A percentile compares a stretch with the other conserved stretches of the same genome.
These are phyloP conservation scores for Rhodotorula graminis DNA, from an alignment of 768 basidiomycete species.

Conservation along the genomic window DNA sequence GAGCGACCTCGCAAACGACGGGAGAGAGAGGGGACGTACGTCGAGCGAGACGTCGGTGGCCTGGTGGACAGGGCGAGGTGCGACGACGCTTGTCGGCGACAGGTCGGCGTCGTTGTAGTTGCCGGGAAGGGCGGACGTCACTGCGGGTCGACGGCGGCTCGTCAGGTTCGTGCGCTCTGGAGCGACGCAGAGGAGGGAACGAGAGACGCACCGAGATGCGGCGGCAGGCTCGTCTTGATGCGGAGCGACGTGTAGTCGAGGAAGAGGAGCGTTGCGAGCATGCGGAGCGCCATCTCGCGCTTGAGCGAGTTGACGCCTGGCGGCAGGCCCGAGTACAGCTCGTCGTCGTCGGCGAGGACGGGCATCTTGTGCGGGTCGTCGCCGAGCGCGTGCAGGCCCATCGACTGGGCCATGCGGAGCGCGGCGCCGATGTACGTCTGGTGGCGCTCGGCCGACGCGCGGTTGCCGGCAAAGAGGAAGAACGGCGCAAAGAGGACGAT, in stretches of 20 bases:
- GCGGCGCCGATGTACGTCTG: conserved; percentile 16
- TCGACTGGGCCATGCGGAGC: conserved; percentile 10
- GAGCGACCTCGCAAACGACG: background rate
- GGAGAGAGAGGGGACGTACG: background rate
- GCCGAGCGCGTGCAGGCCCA: conserved; percentile 22
- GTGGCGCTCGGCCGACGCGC: background rate
- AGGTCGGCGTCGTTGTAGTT: conserved; percentile 26
- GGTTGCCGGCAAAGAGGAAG: conserved; percentile 10
- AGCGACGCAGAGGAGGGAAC: background rate
- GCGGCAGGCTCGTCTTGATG: conserved; percentile 9
- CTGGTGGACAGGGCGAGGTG: conserved; percentile 1
- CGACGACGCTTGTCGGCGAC: background rate
- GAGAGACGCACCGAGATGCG: background rate
- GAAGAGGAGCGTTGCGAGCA: conserved; percentile 8
- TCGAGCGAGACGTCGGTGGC: conserved; percentile 13
- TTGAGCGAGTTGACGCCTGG: conserved; percentile 9
- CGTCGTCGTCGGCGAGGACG: background rate
- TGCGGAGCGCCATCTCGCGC: conserved; percentile 15
- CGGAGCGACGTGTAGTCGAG: conserved; percentile 14
- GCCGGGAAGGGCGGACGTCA: conserved; percentile 8
- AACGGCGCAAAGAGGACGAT: conserved; percentile 21
- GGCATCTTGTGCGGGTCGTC: conserved; percentile 14
- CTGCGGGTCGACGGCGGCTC: background rate
- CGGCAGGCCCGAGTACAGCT: conserved; percentile 1
- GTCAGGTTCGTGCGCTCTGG: background rate